These are phyloP conservation scores for Mesembryanthemum crystallinum DNA, from an alignment of 148 eudicot species.

Conservation along the genomic window DNA sequence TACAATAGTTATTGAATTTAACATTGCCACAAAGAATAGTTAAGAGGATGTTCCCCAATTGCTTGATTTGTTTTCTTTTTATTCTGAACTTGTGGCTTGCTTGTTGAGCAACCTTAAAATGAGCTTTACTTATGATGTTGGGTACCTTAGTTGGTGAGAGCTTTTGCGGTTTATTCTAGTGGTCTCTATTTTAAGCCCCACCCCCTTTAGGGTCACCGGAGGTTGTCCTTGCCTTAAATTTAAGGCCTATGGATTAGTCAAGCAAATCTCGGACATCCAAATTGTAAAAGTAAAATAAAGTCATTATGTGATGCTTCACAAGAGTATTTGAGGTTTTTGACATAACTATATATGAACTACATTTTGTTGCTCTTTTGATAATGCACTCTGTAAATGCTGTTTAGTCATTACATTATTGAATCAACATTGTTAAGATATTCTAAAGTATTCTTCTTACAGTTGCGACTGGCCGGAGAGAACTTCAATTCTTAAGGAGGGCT, in stretches of 20 bases:
- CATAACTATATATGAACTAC: neutral
- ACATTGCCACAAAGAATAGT: neutral
- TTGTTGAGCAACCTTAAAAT: neutral
- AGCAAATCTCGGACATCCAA: too few species aligned
- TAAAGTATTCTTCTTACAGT: constrained; percentile 38
- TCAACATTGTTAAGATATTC: neutral
- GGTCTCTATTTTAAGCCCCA: too few species aligned
- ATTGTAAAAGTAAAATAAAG: too few species aligned
- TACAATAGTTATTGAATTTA: too few species aligned
- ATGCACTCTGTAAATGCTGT: neutral
- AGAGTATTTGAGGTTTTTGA: too few species aligned
- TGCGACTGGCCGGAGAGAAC: constrained; percentile 78
- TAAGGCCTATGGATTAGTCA: too few species aligned
- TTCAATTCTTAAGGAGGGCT: constrained; percentile 38
- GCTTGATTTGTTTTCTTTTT: neutral
- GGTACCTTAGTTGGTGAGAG: too few species aligned
- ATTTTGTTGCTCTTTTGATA: neutral
- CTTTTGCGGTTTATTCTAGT: too few species aligned
- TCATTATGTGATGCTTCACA: too few species aligned
- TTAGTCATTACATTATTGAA: neutral
- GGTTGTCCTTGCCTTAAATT: too few species aligned
- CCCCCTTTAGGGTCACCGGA: too few species aligned
- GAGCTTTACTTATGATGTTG: neutral
- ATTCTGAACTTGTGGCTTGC: neutral
- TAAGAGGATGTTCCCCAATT: neutral